Evolutionary conservation across 1,284 basidiomycete genomes (phyloP), one percentile per base, ranked within the genome.

Genomic region (Irpex sp.): DNA sequence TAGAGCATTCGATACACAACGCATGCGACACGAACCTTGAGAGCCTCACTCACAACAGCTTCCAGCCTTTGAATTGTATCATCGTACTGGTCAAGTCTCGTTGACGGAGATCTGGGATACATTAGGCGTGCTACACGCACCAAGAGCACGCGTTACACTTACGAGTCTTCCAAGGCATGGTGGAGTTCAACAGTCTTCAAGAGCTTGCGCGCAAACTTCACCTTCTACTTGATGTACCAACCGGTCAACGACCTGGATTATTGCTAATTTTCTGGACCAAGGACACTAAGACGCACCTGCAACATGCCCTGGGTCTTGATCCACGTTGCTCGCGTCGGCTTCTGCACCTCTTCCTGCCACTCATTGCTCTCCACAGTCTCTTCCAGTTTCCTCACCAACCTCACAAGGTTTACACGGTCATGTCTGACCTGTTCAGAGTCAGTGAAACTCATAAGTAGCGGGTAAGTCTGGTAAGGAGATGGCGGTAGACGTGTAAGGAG

Each of bases 351-450:
- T 72, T 43, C 74, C 4, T 76, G 68, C 85, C 87, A 88, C 37
- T 83, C 76, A 17, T 79, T 76, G 9, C 79, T 77, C 5, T 79
- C 73, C 0, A 84, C 76, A 3, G 81, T 78, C 66, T 82, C 84
- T 64, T 92, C 87, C 0, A 93, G 78, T 61, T 85, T 75, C 53
- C 82, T 78, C 5, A 92, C 75, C 1, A 92, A 79, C 46, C 88
- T 80, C 8, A 76, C 74, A 7, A 92, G 77, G 71, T 92, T 92
- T 15, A 92, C 82, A 65, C 84, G 82, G 76, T 92, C 87, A 65
- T 90, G 90, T 11, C 74, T 65, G 4, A 71, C 61, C 66, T 82
- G 78, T 58, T 83, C 81, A 61, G 71, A 69, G 73, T 19, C 70
- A 72, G 65, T 73, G 71, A 60, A 54, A 67, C 73, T 74, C 73